A percentile compares a stretch with the other conserved stretches of the same genome.
These are phyloP conservation scores for Penicillium sclerotiorum DNA, from an alignment of 2,329 filamentous ascomycete species.

Conservation along the genomic window DNA sequence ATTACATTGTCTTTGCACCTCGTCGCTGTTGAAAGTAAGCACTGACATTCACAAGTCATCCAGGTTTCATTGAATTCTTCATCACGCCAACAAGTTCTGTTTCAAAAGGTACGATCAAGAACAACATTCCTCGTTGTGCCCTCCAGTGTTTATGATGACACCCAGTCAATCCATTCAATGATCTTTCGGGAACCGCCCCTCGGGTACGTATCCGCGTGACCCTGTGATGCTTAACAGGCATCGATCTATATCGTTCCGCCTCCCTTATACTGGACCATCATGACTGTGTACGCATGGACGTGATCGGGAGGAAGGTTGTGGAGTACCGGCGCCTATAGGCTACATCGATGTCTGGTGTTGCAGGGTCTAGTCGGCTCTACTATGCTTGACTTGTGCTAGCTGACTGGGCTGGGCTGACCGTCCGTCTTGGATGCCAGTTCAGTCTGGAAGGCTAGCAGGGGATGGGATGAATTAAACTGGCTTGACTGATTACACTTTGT, in stretches of 20 bases:
- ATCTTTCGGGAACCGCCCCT: conserved; percentile 48
- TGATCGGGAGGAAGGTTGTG: conserved; percentile 49
- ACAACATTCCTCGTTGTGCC: conserved; percentile 5
- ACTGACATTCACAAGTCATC: conserved; percentile 23
- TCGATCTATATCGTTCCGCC: conserved; percentile 32
- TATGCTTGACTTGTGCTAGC: conserved; percentile 41
- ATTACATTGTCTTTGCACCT: conserved; percentile 14
- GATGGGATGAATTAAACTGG: conserved; percentile 48
- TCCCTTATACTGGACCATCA: conserved; percentile 50
- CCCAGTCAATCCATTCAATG: conserved; percentile 66
- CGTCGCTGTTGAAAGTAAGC: conserved; percentile 8
- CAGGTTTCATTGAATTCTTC: conserved; percentile 12
- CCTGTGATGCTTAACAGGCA: conserved; percentile 21
- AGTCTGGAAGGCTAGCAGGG: conserved; percentile 37
- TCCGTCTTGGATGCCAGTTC: conserved; percentile 43
- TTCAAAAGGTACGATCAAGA: conserved; percentile 27
- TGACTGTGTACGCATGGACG: conserved; percentile 16
- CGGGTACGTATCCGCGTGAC: conserved; percentile 29
- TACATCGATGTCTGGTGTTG: conserved; percentile 27
- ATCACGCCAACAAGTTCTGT: background rate
- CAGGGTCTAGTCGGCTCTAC: conserved; percentile 20
- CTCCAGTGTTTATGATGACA: conserved; percentile 55
- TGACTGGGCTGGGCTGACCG: conserved; percentile 29
- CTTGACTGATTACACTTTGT: conserved; percentile 39
- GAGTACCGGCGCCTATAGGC: conserved; percentile 33